Base-by-base conservation (phyloP, 129 eudicot genomes). In the Centrapalus pauciflorus region DNA sequence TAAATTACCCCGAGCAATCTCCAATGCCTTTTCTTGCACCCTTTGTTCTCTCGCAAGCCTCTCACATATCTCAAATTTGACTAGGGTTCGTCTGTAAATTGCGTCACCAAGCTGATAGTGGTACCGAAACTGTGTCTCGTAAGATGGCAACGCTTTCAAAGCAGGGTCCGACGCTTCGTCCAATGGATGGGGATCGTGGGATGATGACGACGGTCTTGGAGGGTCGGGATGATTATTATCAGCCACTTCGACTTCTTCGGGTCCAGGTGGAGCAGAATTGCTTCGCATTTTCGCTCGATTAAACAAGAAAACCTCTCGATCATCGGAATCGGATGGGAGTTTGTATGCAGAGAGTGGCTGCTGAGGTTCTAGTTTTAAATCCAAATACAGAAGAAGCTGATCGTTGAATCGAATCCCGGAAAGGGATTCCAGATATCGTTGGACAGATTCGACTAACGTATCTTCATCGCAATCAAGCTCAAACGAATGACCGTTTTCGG, bases 161-260 rank as follows among this genome's bases (percentile, higher is more conserved):
- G 99, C 99, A 4, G 99, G 99, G 69, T 94, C 99, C 1, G 87
- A 50, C 7, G 95, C 90, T 76, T 87, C 87, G 82, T 94, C 99
- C 68, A 94, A 55, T 0, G 97, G 95, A 66, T 89, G 99, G 2
- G 94, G 82, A 21, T 84, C 74, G 20, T 69, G 78, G 58, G 95
- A 74, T 0, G 91, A 72, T 11, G 88, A 68, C 4, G 74, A 56
- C 24, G 79, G 79, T 0, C 35, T 20, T 12, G 77, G 86, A 37
- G 84, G 70, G 32, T 82, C 82, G 0, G 85, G 95, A 32, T 89
- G 84, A 4, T 76, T 75, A 57, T 74, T 79, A 26, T 84, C 90
- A 48, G 78, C 54, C 20, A 69, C 40, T 38, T 89, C 82, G 50
- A 80, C 55, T 23, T 79, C 77, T 57, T 89, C 94, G 0, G 85